Evolutionary conservation across 208 protist genomes (phyloP).

Genomic region (Naegleria lovaniensis): DNA sequence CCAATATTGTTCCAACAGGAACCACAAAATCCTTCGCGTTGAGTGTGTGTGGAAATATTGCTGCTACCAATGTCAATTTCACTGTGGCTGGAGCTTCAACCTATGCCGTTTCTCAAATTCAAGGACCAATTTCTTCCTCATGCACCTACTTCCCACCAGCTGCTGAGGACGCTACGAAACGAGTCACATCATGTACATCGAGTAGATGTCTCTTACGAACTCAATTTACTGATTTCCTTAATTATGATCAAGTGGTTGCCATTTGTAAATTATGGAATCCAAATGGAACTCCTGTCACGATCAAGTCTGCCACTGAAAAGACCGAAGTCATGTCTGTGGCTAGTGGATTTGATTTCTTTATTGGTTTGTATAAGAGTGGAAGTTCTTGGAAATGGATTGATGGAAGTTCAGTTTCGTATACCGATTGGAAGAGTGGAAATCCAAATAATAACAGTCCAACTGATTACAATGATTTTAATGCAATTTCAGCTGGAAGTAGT

Average conservation of each 20-base stretch:
- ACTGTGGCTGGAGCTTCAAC: neutral
- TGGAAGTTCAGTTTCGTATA: neutral
- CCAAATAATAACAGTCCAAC: neutral
- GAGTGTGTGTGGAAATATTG: neutral
- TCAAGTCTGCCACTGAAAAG: neutral
- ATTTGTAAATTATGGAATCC: neutral
- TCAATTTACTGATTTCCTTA: neutral
- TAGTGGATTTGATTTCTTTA: neutral
- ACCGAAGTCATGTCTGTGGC: neutral
- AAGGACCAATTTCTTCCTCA: neutral
- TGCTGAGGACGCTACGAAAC: neutral
- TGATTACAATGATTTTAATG: neutral
- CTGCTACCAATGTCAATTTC: neutral
- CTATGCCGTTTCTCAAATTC: neutral
- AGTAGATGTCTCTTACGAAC: neutral
- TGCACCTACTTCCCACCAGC: neutral
- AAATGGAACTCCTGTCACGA: neutral
- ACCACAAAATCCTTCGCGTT: neutral
- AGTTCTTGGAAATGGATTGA: neutral
- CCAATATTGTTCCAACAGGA: neutral
- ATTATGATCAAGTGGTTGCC: neutral
- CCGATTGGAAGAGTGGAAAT: neutral
- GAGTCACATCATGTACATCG: neutral
- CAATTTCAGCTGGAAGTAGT: neutral
- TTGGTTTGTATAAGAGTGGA: neutral